phyloP scores from a whole-genome alignment of 2,329 filamentous ascomycete species.

The Pseudogymnoascus sp. region DNA sequence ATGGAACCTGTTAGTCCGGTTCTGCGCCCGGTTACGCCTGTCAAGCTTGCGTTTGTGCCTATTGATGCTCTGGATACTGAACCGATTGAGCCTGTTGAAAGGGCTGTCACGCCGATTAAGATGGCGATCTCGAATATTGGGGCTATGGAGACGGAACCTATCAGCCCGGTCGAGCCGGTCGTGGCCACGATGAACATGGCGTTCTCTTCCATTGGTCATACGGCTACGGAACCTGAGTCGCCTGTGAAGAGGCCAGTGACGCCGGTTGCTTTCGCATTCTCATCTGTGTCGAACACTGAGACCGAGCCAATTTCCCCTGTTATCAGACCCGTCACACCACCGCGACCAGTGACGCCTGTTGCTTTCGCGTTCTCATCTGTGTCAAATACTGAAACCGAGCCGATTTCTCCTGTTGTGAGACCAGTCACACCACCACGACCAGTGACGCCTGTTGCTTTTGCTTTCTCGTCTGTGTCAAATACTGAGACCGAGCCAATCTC shows the following conservation, averaged over 20 bases:
- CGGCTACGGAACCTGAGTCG: constrained; percentile 22
- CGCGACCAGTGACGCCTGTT: constrained; percentile 15
- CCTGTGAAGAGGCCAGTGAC: constrained; percentile 19
- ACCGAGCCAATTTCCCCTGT: constrained; percentile 37
- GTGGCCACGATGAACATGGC: constrained; percentile 16
- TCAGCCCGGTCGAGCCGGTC: constrained; percentile 10
- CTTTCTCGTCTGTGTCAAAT: constrained; percentile 35
- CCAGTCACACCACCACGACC: constrained; percentile 15
- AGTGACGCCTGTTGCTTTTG: constrained; percentile 23
- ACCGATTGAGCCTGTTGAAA: background rate
- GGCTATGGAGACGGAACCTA: constrained; percentile 37
- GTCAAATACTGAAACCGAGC: constrained; percentile 37
- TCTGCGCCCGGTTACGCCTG: constrained; percentile 10
- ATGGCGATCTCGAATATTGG: constrained; percentile 35
- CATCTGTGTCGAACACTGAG: constrained; percentile 36
- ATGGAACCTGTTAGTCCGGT: constrained; percentile 4
- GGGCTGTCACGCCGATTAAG: constrained; percentile 16
- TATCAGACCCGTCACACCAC: constrained; percentile 16
- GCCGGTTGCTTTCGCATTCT: constrained; percentile 29
- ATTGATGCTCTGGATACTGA: constrained; percentile 26
- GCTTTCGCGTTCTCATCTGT: constrained; percentile 35
- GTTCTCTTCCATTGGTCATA: constrained; percentile 32
- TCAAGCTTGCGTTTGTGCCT: constrained; percentile 33
- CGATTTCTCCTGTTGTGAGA: constrained; percentile 30
- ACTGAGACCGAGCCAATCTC: constrained; percentile 39